Conservation (phyloP, 225 moss, liverwort and hornwort genomes). For the Polytrichum commune region DNA sequence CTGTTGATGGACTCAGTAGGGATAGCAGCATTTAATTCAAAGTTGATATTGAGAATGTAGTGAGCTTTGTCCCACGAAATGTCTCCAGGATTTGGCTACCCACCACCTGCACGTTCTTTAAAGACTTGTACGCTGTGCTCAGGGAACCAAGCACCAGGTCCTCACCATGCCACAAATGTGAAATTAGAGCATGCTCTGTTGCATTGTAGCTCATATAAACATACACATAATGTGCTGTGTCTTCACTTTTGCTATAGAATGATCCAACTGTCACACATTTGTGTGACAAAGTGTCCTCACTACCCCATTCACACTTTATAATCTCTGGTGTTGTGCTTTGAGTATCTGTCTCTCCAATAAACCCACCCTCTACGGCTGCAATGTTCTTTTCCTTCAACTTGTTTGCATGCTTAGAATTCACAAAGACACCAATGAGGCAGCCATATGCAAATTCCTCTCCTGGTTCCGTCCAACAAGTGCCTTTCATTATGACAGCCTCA, state of each 20-base stretch:
- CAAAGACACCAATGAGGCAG: neutral
- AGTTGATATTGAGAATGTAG: slow-evolving; percentile 1
- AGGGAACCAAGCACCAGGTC: slow-evolving; percentile 11
- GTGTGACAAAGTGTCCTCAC: too few species aligned
- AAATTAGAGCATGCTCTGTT: slow-evolving; percentile 5
- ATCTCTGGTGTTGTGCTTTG: neutral
- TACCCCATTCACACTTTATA: too few species aligned
- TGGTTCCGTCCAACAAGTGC: neutral
- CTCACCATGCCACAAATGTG: slow-evolving; percentile 23
- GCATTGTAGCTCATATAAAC: slow-evolving; percentile 11
- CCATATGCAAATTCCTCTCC: neutral
- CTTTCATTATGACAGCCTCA: neutral
- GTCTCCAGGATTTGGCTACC: neutral
- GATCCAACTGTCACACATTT: neutral
- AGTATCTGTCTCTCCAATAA: slow-evolving; percentile 11
- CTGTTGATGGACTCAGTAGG: too few species aligned
- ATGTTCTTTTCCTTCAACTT: slow-evolving; percentile 8
- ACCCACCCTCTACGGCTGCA: slow-evolving; percentile 6
- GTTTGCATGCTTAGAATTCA: slow-evolving; percentile 4
- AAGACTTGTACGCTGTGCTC: slow-evolving; percentile 4
- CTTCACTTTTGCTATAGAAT: neutral
- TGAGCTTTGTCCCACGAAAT: neutral
- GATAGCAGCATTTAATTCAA: neutral
- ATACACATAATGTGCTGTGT: neutral
- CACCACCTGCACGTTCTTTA: neutral